Base-by-base conservation (phyloP, 805 yeast genomes). In the Candida corydali region DNA sequence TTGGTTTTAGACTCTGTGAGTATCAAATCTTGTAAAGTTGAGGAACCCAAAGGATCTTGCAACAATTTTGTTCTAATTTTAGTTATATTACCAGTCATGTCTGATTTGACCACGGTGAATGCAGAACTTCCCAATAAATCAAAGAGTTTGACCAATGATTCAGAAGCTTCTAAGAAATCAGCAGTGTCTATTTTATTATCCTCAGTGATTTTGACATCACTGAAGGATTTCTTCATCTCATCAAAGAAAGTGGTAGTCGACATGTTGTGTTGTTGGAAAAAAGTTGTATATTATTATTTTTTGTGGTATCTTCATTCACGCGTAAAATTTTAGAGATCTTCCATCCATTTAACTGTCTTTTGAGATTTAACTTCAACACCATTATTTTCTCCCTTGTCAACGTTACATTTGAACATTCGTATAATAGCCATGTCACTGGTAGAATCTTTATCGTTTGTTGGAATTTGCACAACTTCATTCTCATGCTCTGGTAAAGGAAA, bases 81-180 rank as follows among this genome's bases (percentile, higher is more conserved):
- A 41, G 70, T 69, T 58, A 87, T 82, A 62, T 87, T 87, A 26
- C 96, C 96, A 22, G 75, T 80, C 85, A 87, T 80, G 59, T 87
- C 96, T 47, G 72, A 82, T 57, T 86, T 94, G 40, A 87, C 96
- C 27, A 85, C 87, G 11, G 78, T 59, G 51, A 87, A 87, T 10
- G 96, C 95, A 22, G 93, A 68, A 15, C 93, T 83, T 17, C 94
- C 95, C 45, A 87, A 70, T 32, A 87, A 69, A 57, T 87, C 93
- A 57, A 87, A 88, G 44, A 88, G 69, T 59, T 82, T 80, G 50
- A 87, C 86, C 41, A 87, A 69, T 8, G 94, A 81, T 63, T 82
- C 93, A 14, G 93, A 69, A 10, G 96, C 96, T 54, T 79, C 86
- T 44, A 87, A 70, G 53, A 87, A 87, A 51, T 78, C 80, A 14